phyloP scores from a whole-genome alignment of 495 filamentous ascomycete species.

The Aspergillus hancockii region DNA sequence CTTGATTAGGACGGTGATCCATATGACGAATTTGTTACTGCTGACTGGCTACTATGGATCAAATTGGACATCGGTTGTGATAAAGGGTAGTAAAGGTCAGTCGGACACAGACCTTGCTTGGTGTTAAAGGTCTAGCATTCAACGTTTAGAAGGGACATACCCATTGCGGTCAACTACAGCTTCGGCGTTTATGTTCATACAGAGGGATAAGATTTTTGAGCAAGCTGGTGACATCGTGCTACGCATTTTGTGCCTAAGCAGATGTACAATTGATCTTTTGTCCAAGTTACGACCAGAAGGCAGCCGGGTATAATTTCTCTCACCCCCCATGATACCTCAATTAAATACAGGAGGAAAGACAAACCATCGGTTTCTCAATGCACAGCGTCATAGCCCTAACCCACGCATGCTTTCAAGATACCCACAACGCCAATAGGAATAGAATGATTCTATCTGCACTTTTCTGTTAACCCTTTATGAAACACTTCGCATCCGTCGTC shows the following conservation, averaged over 20 bases:
- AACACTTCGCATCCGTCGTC: slow-evolving; percentile 58
- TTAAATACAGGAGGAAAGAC: slow-evolving; percentile 10
- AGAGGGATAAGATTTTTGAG: background rate
- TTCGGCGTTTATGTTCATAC: slow-evolving; percentile 2
- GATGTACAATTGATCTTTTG: background rate
- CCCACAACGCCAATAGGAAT: slow-evolving; percentile 30
- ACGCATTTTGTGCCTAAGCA: slow-evolving; percentile 1
- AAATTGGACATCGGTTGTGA: background rate
- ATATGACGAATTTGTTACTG: background rate
- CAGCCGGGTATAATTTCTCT: slow-evolving; percentile 4
- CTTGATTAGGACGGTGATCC: slow-evolving; percentile 1
- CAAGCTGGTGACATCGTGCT: background rate
- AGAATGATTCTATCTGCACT: slow-evolving; percentile 12
- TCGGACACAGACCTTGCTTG: background rate
- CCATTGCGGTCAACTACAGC: background rate
- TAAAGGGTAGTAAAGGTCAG: background rate
- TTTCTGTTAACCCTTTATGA: slow-evolving; percentile 21
- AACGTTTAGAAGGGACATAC: background rate
- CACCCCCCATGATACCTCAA: background rate
- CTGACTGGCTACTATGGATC: background rate
- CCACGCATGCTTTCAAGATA: slow-evolving; percentile 17
- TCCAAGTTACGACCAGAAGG: background rate
- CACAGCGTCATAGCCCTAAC: slow-evolving; percentile 15
- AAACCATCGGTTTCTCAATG: slow-evolving; percentile 7
- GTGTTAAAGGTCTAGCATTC: slow-evolving; percentile 1